A percentile compares a stretch with the other conserved stretches of the same genome.
phyloP scores from a whole-genome alignment of 2,329 filamentous ascomycete genomes.

The Orbilia ellipsospora region DNA sequence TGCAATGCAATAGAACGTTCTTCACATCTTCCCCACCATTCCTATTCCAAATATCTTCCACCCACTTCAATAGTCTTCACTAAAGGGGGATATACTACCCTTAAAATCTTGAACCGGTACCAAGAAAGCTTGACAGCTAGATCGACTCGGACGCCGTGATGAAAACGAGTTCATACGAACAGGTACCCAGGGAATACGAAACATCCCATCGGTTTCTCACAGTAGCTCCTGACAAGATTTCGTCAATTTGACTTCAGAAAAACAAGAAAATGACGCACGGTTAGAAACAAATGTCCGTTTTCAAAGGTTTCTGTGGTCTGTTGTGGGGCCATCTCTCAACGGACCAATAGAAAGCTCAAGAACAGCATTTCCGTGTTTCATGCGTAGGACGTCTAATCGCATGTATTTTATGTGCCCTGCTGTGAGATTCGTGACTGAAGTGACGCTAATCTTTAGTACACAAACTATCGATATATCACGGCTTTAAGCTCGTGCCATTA shows the following conservation, averaged over 20 bases:
- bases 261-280: constrained; percentile 10
- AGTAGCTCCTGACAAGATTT: background rate
- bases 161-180: background rate
- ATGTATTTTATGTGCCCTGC: background rate
- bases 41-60: background rate
- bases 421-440: background rate
- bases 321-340: background rate
- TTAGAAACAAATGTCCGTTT: constrained; percentile 16
- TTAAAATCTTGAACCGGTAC: background rate
- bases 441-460: background rate
- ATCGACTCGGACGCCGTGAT: background rate
- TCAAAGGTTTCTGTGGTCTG: constrained; percentile 2
- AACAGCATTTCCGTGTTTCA: constrained; percentile 2
- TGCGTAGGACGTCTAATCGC: background rate
- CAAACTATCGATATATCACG: background rate
- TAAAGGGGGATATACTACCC: too few species aligned
- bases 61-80: background rate
- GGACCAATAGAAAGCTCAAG: background rate
- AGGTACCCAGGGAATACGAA: background rate
- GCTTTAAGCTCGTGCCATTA: background rate
- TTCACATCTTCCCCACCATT: background rate
- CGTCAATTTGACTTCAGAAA: background rate
- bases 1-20: too few species aligned
- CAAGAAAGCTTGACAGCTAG: constrained; percentile 5
- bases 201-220: background rate